phyloP scores from a whole-genome alignment of 2,329 filamentous ascomycete species.

The Cladobotryum protrusum region DNA sequence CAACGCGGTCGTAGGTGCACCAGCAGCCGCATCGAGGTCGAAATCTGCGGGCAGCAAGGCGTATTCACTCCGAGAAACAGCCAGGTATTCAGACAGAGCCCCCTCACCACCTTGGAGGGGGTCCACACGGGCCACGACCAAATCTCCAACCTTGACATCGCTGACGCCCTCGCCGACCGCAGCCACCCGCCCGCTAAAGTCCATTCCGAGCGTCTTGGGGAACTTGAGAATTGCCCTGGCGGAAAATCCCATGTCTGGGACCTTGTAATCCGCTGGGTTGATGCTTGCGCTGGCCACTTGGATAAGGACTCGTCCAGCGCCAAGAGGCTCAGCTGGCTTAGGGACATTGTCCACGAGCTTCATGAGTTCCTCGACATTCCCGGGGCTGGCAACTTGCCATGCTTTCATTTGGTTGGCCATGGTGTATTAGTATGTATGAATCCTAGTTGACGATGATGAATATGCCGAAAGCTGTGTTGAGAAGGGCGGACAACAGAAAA shows the following conservation, averaged over 20 bases:
- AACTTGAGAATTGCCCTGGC: conserved; percentile 24
- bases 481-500: no score
- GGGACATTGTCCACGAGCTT: conserved; percentile 14
- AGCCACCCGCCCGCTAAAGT: conserved; percentile 46
- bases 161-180: conserved; percentile 21
- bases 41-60: conserved; percentile 35
- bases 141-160: conserved; percentile 32
- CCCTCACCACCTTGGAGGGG: conserved; percentile 30
- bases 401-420: conserved; percentile 23
- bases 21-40: conserved; percentile 36
- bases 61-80: conserved; percentile 27
- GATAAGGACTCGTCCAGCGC: conserved; percentile 34
- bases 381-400: conserved; percentile 23
- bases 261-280: conserved; percentile 47
- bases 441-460: no score
- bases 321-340: conserved; percentile 11
- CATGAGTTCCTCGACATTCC: conserved; percentile 19
- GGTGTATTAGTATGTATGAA: no score
- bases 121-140: conserved; percentile 36
- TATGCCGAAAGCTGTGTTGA: no score
- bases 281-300: conserved; percentile 36
- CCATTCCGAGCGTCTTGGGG: conserved; percentile 42
- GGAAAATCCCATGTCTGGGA: conserved; percentile 34
- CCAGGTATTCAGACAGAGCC: conserved; percentile 37
- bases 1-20: conserved; percentile 37